Conservation (phyloP, 768 basidiomycete genomes). For the Phylloporus arenicola region DNA sequence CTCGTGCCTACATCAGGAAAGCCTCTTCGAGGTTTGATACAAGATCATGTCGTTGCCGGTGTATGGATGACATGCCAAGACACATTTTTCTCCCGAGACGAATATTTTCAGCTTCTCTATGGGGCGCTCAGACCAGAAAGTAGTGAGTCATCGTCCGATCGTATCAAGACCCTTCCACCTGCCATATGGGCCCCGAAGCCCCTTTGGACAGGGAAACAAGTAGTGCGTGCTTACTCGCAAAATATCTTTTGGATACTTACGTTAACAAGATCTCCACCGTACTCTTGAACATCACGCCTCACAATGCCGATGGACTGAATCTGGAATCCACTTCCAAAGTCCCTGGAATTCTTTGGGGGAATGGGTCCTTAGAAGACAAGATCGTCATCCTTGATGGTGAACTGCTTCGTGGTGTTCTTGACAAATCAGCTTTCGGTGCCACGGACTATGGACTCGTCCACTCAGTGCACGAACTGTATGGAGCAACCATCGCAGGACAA, state of each 20-base stretch:
- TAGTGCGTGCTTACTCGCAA: conserved; percentile 48
- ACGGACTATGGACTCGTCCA: conserved; percentile 95
- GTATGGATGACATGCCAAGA: conserved; percentile 99
- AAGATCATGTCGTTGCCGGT: conserved; percentile 97
- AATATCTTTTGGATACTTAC: not conserved
- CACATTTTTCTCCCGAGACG: conserved; percentile 90
- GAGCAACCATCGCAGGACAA: conserved; percentile 81
- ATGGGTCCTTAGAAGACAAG: conserved; percentile 73
- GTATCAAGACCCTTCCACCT: conserved; percentile 80
- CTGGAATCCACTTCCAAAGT: conserved; percentile 85
- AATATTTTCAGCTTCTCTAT: conserved; percentile 94
- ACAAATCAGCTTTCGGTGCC: conserved; percentile 97
- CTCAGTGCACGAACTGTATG: conserved; percentile 94
- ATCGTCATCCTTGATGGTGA: conserved; percentile 92
- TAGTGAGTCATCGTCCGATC: conserved; percentile 47
- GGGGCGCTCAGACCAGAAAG: conserved; percentile 91
- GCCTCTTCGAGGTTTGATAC: conserved; percentile 94
- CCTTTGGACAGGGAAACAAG: conserved; percentile 97
- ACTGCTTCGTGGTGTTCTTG: conserved; percentile 87
- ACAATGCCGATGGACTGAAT: conserved; percentile 73
- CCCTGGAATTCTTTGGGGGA: conserved; percentile 79
- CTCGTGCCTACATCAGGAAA: conserved; percentile 98
- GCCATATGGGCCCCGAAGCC: conserved; percentile 87
- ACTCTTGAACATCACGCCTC: conserved; percentile 85
- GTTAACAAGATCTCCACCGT: conserved; percentile 81